Base-by-base conservation (phyloP, 805 yeast species). In the Wickerhamomyces queroliae region DNA sequence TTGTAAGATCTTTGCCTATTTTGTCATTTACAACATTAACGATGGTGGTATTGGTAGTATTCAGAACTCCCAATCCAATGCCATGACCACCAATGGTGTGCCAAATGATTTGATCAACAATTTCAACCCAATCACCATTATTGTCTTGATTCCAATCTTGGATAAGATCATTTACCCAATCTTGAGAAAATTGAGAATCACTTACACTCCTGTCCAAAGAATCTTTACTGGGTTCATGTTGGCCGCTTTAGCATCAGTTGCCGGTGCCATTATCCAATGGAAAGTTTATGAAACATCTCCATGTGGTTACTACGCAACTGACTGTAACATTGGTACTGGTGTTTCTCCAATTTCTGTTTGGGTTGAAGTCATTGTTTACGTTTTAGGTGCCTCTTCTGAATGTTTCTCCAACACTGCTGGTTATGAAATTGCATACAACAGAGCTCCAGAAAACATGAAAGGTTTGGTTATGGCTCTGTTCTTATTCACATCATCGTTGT, bases 41-140 rank as follows among this genome's bases (percentile, higher is more conserved):
- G 76, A 75, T 63, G 78, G 80, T 59, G 80, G 82, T 48, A 72
- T 80, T 41, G 70, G 83, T 22, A 16, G 32, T 20, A 26, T 35
- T 19, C 37, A 35, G 21, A 35, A 26, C 17, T 35, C 37, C 4
- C 85, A 79, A 55, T 87, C 88, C 32, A 83, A 79, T 43, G 67
- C 71, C 50, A 78, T 82, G 83, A 74, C 78, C 52, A 63, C 72
- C 40, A 87, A 83, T 56, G 82, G 83, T 17, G 66, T 83, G 47
- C 90, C 91, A 45, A 83, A 83, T 55, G 91, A 83, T 67, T 67
- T 83, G 49, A 72, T 83, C 68, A 83, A 79, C 61, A 80, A 76
- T 53, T 72, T 83, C 47, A 81, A 83, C 58, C 81, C 90, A 20
- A 64, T 83, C 47, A 79, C 84, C 27, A 71, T 83, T 49, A 79